Conservation (phyloP, 805 yeast genomes). For the Wickerhamiella domercqiae region DNA sequence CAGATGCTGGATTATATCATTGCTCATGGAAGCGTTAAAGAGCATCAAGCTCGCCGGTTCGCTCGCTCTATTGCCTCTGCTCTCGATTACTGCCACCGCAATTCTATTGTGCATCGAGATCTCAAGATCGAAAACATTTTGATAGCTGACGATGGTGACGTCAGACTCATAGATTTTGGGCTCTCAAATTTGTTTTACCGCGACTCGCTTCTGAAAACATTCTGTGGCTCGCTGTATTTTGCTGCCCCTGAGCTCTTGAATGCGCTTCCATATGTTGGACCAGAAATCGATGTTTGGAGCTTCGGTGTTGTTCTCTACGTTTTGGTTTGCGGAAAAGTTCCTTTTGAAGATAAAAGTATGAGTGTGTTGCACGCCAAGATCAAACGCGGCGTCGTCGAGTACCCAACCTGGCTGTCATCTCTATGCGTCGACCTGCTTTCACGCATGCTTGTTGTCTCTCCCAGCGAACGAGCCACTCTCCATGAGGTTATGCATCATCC, state of each 20-base stretch:
- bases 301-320: constrained; percentile 94
- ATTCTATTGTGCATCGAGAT: constrained; percentile 93
- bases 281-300: constrained; percentile 97
- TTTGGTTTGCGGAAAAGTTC: constrained; percentile 92
- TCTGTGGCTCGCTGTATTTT: constrained; percentile 93
- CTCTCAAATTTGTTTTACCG: constrained; percentile 72
- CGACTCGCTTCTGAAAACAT: constrained; percentile 63
- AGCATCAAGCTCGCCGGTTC: constrained; percentile 84
- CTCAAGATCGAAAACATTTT: constrained; percentile 90
- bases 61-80: constrained; percentile 93
- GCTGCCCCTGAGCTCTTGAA: constrained; percentile 95
- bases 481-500: constrained; percentile 75
- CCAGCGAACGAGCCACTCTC: constrained; percentile 61
- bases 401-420: constrained; percentile 64
- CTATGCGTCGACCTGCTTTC: constrained; percentile 70
- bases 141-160: constrained; percentile 86
- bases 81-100: constrained; percentile 80
- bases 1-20: constrained; percentile 95
- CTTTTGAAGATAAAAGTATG: constrained; percentile 91
- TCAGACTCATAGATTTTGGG: constrained; percentile 93
- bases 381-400: constrained; percentile 81
- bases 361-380: constrained; percentile 86
- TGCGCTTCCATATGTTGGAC: constrained; percentile 92
- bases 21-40: constrained; percentile 87
- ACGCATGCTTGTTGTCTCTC: constrained; percentile 86